Evolutionary conservation across 108 stramenopile species (phyloP).

Genomic region (Seminavis robusta): DNA sequence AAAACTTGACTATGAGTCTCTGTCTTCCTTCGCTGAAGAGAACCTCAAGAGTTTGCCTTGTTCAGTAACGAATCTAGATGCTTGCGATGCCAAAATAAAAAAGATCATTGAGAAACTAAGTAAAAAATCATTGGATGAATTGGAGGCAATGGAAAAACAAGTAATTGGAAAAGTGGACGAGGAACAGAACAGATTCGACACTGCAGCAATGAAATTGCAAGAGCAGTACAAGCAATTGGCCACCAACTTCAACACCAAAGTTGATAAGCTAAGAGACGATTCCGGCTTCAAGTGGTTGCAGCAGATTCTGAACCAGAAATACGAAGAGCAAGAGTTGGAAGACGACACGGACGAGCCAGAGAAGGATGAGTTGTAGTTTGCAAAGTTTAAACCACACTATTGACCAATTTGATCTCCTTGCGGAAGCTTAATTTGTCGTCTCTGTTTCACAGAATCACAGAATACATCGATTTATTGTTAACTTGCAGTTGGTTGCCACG

Average conservation of each 20-base stretch:
- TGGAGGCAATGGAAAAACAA: not conserved
- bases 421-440: too few species aligned
- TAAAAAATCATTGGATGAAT: not conserved
- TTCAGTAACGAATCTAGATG: slow-evolving; percentile 44
- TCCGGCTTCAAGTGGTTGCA: slow-evolving; percentile 2
- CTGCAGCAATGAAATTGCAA: not conserved
- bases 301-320: not conserved
- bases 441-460: too few species aligned
- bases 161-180: too few species aligned
- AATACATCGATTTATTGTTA: too few species aligned
- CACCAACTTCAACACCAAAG: not conserved
- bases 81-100: slow-evolving; percentile 59
- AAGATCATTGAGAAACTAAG: not conserved
- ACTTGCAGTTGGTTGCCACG: too few species aligned
- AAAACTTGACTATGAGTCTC: slow-evolving; percentile 48
- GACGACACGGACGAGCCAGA: too few species aligned
- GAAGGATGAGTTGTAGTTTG: too few species aligned
- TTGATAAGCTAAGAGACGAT: not conserved
- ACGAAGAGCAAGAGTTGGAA: too few species aligned
- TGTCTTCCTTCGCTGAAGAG: slow-evolving; percentile 65
- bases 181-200: too few species aligned
- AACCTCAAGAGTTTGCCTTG: slow-evolving; percentile 60
- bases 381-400: too few species aligned
- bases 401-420: too few species aligned
- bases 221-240: not conserved